Evolutionary conservation across 345 rosid genomes (phyloP), one percentile per base, ranked within the genome.

Genomic region (Rhodomyrtus tomentosa): DNA sequence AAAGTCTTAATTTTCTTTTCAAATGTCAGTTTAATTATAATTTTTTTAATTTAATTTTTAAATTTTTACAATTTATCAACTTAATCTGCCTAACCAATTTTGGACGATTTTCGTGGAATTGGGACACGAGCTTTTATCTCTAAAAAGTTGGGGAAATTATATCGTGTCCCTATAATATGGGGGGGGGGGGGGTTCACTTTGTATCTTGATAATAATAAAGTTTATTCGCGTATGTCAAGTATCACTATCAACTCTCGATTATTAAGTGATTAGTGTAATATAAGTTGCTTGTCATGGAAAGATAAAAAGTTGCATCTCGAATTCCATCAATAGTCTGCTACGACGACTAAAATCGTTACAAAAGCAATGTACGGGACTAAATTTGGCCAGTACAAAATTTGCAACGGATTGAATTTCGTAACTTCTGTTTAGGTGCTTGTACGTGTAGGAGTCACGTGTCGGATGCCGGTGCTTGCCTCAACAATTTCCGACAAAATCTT

Each of bases 1-100:
- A 14, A 27, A 59, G 0, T 0, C 0, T 6, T 27, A 13, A 13
- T 27, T 59, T 14, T 59, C 6, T 59, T 29, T 14, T 29, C 0
- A 0, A 0, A 59, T 5, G 8, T 6, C 7, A 27, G 29, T 59
- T 29, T 1, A 7, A 0, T 29, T 0, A 59, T 29, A 59, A 14
- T 0, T 3, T 15, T 27, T 27, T 27, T 1, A 29, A 29, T 55
- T 55, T 22, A 27, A 27, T 56, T 56, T 0, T 11, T 56, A 14
- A 14, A 1, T 4, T 50, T 14, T 4, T 5, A 50, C 0, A 15
- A 50, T 50, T 14, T 50, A 2, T 15, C 20, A 14, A 50, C 15
- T 14, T 50, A 14, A 50, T 50, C 20, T 5, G 0, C 15, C 53
- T 1, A 0, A 16, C 6, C 7, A 50, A 29, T 59, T 59, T 29